phyloP scores from a whole-genome alignment of 345 rosid species.

The Sisymbrium irio region DNA sequence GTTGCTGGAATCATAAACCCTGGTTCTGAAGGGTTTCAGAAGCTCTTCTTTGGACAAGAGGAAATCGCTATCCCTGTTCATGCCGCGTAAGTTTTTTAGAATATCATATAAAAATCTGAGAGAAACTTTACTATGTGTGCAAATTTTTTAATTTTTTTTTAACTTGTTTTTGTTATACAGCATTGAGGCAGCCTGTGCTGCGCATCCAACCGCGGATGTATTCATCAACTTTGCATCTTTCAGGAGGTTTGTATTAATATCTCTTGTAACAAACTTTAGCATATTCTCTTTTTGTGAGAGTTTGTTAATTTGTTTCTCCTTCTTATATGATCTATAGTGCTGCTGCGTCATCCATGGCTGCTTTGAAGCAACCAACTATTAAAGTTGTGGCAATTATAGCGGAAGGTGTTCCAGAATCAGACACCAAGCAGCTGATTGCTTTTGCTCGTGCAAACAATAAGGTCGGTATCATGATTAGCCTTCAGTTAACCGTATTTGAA shows the following conservation, averaged over 20 bases:
- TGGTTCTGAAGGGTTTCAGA: conserved; percentile 96
- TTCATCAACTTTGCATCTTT: conserved; percentile 95
- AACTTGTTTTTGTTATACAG: conserved; percentile 43
- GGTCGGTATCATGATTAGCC: conserved; percentile 35
- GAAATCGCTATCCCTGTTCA: conserved; percentile 99
- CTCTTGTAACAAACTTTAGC: neutral
- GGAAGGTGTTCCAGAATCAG: conserved; percentile 89
- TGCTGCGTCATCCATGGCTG: conserved; percentile 97
- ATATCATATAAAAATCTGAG: neutral
- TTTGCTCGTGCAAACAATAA: conserved; percentile 87
- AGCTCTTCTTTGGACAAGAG: conserved; percentile 95
- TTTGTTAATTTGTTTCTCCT: neutral
- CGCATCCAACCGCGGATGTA: conserved; percentile 97
- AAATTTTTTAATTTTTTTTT: neutral
- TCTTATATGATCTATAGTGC: neutral
- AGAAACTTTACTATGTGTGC: neutral
- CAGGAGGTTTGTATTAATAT: conserved; percentile 57
- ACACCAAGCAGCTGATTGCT: conserved; percentile 75
- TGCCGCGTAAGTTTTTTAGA: conserved; percentile 52
- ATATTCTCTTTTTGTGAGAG: conserved; percentile 5
- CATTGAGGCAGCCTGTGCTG: conserved; percentile 82
- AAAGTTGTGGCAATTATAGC: conserved; percentile 93
- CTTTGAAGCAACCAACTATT: conserved; percentile 84
- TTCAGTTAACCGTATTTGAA: neutral
- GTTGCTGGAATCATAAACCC: conserved; percentile 98